Percentiles rank a stretch among this genome's conserved stretches.
phyloP scores from a whole-genome alignment of 768 basidiomycete species.

The Mrakia frigida region DNA sequence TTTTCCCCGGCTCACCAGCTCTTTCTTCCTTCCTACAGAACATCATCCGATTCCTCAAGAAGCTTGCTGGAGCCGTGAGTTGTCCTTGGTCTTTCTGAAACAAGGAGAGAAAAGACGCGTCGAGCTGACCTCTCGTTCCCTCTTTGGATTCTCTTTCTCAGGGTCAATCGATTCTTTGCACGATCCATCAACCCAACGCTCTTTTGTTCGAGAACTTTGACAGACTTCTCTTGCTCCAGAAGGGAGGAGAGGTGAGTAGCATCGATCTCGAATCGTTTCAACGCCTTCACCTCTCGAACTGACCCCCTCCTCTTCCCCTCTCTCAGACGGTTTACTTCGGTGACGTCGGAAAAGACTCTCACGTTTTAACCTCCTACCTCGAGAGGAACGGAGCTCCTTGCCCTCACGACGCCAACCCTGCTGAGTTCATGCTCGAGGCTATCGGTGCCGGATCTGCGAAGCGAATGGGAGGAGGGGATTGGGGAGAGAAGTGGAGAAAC shows the following conservation, averaged over 20 bases:
- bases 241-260: slow-evolving; percentile 56
- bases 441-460: slow-evolving; percentile 60
- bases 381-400: slow-evolving; percentile 66
- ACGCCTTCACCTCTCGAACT: slow-evolving; percentile 73
- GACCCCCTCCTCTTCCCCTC: slow-evolving; percentile 70
- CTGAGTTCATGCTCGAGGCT: slow-evolving; percentile 55
- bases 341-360: slow-evolving; percentile 53
- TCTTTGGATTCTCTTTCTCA: too few relatives aligned
- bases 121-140: too few relatives aligned
- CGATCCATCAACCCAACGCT: slow-evolving; percentile 66
- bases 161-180: slow-evolving; percentile 15
- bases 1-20: too few relatives aligned
- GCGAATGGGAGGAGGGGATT: slow-evolving; percentile 67
- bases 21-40: slow-evolving; percentile 40
- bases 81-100: background rate
- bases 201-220: slow-evolving; percentile 81
- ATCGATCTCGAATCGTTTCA: slow-evolving; percentile 57
- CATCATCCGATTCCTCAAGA: slow-evolving; percentile 52
- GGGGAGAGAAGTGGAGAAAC: slow-evolving; percentile 78
- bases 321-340: slow-evolving; percentile 68
- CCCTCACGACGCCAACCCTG: slow-evolving; percentile 64
- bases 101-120: too few relatives aligned
- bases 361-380: slow-evolving; percentile 68
- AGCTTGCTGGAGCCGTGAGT: slow-evolving; percentile 32
- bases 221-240: slow-evolving; percentile 64